A percentile compares a stretch with the other conserved stretches of the same genome.
phyloP scores from a whole-genome alignment of 805 yeast species.

The Candida railenensis region DNA sequence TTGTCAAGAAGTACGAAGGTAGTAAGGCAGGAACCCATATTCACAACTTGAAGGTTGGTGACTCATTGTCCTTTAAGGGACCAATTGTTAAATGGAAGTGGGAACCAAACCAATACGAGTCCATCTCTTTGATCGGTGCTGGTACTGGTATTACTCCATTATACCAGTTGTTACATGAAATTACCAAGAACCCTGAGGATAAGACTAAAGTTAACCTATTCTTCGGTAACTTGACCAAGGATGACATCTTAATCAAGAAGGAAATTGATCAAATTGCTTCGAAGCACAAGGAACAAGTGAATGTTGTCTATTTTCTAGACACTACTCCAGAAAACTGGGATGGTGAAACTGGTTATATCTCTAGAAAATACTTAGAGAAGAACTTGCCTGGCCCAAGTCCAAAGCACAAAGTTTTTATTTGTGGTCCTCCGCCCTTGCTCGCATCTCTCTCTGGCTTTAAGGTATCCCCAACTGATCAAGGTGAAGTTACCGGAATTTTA shows the following conservation, averaged over 20 bases:
- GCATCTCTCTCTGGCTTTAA: conserved; percentile 84
- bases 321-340: conserved; percentile 49
- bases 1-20: conserved; percentile 78
- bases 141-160: conserved; percentile 97
- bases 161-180: conserved; percentile 78
- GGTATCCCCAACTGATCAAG: conserved; percentile 87
- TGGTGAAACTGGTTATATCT: conserved; percentile 75
- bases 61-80: conserved; percentile 88
- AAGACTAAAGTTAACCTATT: conserved; percentile 82
- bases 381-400: conserved; percentile 63
- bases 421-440: conserved; percentile 95
- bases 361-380: conserved; percentile 66
- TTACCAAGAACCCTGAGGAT: conserved; percentile 78
- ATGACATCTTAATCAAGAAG: conserved; percentile 78
- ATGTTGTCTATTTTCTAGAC: conserved; percentile 79
- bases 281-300: conserved; percentile 75
- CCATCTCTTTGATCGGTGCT: conserved; percentile 85
- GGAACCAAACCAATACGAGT: conserved; percentile 79
- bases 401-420: conserved; percentile 71
- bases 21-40: conserved; percentile 84
- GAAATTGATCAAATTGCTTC: conserved; percentile 71
- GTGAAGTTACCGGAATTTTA: conserved; percentile 86
- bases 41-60: conserved; percentile 68
- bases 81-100: conserved; percentile 91
- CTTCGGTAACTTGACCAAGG: conserved; percentile 75